Percentiles rank a stretch among this genome's conserved stretches.
Evolutionary conservation across 148 eudicot species (phyloP).

Genomic region (Camellia japonica): DNA sequence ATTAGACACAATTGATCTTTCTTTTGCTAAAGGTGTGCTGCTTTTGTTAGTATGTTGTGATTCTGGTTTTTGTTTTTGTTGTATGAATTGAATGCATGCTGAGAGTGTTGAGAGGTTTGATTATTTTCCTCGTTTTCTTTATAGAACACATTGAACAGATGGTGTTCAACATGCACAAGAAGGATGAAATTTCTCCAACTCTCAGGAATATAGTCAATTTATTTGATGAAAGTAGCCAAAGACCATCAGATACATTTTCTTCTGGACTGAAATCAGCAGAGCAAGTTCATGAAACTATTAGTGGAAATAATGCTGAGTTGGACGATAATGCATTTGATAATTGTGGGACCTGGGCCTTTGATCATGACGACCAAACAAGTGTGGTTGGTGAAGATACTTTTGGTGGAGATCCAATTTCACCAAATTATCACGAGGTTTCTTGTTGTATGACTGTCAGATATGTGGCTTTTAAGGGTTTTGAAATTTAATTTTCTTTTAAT

Average conservation of each 20-base stretch:
- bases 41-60: not conserved
- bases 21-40: constrained; percentile 72
- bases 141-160: constrained; percentile 73
- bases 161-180: constrained; percentile 41
- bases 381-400: constrained; percentile 39
- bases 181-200: constrained; percentile 71
- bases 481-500: not conserved
- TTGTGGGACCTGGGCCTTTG: constrained; percentile 50
- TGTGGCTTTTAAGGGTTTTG: constrained; percentile 1
- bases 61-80: not conserved
- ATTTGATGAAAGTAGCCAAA: constrained; percentile 55
- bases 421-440: constrained; percentile 51
- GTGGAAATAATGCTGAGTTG: constrained; percentile 22
- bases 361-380: constrained; percentile 57
- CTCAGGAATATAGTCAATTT: constrained; percentile 59
- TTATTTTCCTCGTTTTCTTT: not conserved
- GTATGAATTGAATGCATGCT: not conserved
- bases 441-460: not conserved
- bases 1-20: constrained; percentile 53
- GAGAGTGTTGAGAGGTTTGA: not conserved
- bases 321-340: constrained; percentile 42
- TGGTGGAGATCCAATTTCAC: constrained; percentile 39
- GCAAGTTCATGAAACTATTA: constrained; percentile 26
- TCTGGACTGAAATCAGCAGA: constrained; percentile 24
- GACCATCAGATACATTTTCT: constrained; percentile 38